A percentile compares a stretch with the other conserved stretches of the same genome.
phyloP scores from a whole-genome alignment of 106 monocot species.

The Dioscorea dumetorum region DNA sequence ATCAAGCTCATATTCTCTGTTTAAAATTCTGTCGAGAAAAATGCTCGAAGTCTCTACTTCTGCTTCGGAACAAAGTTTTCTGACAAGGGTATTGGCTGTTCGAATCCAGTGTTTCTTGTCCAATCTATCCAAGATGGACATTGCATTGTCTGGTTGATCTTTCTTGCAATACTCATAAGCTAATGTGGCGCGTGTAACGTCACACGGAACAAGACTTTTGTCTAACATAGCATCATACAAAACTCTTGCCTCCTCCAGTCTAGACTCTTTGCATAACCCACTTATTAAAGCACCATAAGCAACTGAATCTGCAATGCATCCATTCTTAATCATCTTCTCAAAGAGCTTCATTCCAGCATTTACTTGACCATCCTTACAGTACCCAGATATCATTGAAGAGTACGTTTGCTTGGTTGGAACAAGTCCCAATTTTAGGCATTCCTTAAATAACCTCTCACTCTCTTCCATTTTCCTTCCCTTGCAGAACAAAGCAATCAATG shows the following conservation, averaged over 20 bases:
- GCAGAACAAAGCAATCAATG: conserved; percentile 56
- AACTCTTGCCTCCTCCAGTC: conserved; percentile 70
- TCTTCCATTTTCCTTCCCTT: conserved; percentile 67
- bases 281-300: conserved; percentile 87
- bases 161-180: conserved; percentile 66
- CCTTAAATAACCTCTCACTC: conserved; percentile 51
- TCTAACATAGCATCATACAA: conserved; percentile 83
- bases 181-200: conserved; percentile 71
- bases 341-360: conserved; percentile 62
- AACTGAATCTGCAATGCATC: conserved; percentile 62
- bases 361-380: conserved; percentile 53
- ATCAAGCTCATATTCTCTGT: conserved; percentile 36
- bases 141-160: conserved; percentile 39
- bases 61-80: conserved; percentile 68
- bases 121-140: conserved; percentile 56
- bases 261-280: conserved; percentile 91
- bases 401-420: conserved; percentile 74
- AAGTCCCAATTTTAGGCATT: conserved; percentile 45
- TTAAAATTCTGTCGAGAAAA: conserved; percentile 62
- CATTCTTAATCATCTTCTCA: conserved; percentile 66
- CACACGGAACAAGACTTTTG: conserved; percentile 74
- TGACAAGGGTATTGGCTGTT: conserved; percentile 63
- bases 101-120: conserved; percentile 64
- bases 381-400: conserved; percentile 85
- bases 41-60: conserved; percentile 44